Evolutionary conservation across 352 stramenopile genomes (phyloP).

Genomic region (Hyaloperonospora brassicae): DNA sequence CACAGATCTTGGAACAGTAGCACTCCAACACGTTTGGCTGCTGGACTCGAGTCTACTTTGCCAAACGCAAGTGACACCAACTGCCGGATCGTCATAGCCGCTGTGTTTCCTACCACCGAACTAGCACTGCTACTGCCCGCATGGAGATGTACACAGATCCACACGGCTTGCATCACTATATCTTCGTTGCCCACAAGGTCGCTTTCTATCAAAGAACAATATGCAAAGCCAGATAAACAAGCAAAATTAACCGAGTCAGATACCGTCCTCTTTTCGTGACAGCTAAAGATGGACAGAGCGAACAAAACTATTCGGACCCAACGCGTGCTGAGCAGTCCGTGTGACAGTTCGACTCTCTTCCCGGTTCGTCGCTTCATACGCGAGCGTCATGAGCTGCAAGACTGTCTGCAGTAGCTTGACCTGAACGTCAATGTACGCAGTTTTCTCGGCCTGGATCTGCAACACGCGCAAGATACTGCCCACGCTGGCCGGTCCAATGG

Average conservation of each 20-base stretch:
- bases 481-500: slow-evolving; percentile 90
- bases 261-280: too few species aligned
- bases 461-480: slow-evolving; percentile 93
- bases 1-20: slow-evolving; percentile 84
- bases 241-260: too few species aligned
- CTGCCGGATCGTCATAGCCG: slow-evolving; percentile 83
- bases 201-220: slow-evolving; percentile 12
- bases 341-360: not conserved
- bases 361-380: slow-evolving; percentile 51
- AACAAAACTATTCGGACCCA: not conserved
- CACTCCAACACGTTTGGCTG: slow-evolving; percentile 74
- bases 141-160: slow-evolving; percentile 82
- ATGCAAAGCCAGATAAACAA: too few species aligned
- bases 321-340: not conserved
- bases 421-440: slow-evolving; percentile 70
- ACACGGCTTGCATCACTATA: slow-evolving; percentile 82
- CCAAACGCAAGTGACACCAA: slow-evolving; percentile 82
- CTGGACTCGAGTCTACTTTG: slow-evolving; percentile 56
- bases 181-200: slow-evolving; percentile 75
- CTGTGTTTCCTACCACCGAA: slow-evolving; percentile 80
- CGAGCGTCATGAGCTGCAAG: slow-evolving; percentile 77
- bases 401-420: slow-evolving; percentile 87
- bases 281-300: too few species aligned
- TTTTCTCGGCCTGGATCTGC: slow-evolving; percentile 92
- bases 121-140: slow-evolving; percentile 58